Conservation (phyloP, 1,139 yeast species). For the Wickerhamomyces sp. region DNA sequence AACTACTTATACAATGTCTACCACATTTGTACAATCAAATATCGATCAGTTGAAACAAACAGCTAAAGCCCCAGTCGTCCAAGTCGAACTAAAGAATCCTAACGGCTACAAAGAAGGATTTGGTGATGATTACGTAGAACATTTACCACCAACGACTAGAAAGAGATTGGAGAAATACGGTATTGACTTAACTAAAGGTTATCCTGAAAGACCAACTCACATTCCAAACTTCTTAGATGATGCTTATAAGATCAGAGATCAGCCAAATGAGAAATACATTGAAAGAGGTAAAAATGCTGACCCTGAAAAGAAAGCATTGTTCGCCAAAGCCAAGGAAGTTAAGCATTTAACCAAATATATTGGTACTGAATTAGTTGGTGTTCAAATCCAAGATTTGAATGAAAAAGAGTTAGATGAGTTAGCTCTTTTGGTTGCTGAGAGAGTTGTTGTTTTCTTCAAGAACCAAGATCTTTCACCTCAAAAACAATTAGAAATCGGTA, state of each 20-base stretch:
- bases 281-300: conserved; percentile 29
- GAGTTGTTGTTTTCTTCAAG: conserved; percentile 46
- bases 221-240: conserved; percentile 53
- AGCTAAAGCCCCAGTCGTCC: neutral
- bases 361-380: conserved; percentile 53
- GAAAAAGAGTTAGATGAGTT: conserved; percentile 51
- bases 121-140: conserved; percentile 9
- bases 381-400: conserved; percentile 45
- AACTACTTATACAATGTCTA: neutral
- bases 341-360: conserved; percentile 42
- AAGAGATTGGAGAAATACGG: conserved; percentile 33
- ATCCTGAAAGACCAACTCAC: conserved; percentile 36
- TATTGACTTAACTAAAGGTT: conserved; percentile 40
- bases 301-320: conserved; percentile 47
- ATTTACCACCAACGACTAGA: conserved; percentile 35
- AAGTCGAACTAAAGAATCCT: conserved; percentile 1
- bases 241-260: conserved; percentile 40
- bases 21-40: neutral
- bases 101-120: conserved; percentile 4
- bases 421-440: conserved; percentile 41
- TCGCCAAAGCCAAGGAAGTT: conserved; percentile 50
- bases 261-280: conserved; percentile 34
- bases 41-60: neutral
- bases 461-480: conserved; percentile 44
- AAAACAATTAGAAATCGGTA: conserved; percentile 41